Evolutionary conservation across 306 rosid genomes (phyloP).

Genomic region (Quercus parvula): DNA sequence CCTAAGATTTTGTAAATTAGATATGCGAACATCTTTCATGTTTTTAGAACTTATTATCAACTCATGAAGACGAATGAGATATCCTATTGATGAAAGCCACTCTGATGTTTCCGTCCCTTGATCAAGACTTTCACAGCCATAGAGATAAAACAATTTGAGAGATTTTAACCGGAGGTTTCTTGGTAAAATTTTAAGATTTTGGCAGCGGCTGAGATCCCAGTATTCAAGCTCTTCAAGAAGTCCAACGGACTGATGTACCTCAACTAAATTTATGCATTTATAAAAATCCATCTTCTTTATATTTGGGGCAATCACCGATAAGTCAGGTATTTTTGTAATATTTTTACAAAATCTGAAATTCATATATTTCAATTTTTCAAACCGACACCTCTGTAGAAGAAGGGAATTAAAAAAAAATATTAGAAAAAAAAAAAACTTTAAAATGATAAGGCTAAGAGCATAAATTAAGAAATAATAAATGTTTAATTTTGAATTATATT

Average conservation of each 20-base stretch:
- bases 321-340: constrained; percentile 22
- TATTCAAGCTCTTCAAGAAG: constrained; percentile 19
- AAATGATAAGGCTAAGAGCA: too few relatives aligned
- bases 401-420: too few relatives aligned
- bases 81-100: too few relatives aligned
- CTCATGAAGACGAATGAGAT: accelerated
- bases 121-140: constrained; percentile 1
- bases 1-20: not conserved
- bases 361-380: constrained; percentile 18
- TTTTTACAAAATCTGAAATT: constrained; percentile 5
- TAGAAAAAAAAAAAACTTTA: not conserved
- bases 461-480: too few relatives aligned
- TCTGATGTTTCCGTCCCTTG: too few relatives aligned
- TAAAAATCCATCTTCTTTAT: constrained; percentile 1
- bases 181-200: constrained; percentile 11
- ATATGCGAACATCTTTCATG: not conserved
- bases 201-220: not conserved
- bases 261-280: constrained; percentile 18
- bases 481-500: too few relatives aligned
- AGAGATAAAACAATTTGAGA: constrained; percentile 21
- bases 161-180: not conserved
- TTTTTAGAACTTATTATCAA: too few relatives aligned
- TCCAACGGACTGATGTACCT: constrained; percentile 33
- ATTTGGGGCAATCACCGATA: constrained; percentile 21
- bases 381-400: not conserved